Conservation (phyloP, 129 eudicot species). For the Apium graveolens region DNA sequence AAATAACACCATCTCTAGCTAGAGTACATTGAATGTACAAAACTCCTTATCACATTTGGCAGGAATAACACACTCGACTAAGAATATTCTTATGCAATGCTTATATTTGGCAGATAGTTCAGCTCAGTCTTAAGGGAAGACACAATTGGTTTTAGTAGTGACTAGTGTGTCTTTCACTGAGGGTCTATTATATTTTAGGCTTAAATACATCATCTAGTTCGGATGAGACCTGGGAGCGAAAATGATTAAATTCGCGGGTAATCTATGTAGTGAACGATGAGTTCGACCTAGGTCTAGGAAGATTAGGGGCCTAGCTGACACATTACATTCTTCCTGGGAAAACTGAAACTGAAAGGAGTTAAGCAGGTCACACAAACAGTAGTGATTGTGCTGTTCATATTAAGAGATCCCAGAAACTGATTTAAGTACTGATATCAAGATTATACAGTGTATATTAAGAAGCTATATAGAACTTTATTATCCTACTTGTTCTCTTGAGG, state of each 20-base stretch:
- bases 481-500: neutral
- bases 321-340: neutral
- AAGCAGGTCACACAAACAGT: neutral
- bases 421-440: too few relatives aligned
- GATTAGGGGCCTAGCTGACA: slow-evolving; percentile 1
- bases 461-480: neutral
- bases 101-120: neutral
- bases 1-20: neutral
- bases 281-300: slow-evolving; percentile 1
- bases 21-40: neutral
- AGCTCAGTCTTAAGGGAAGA: neutral
- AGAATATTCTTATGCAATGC: neutral
- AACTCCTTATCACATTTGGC: neutral
- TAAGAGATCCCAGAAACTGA: neutral
- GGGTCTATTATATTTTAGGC: neutral
- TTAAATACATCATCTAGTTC: neutral
- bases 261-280: neutral
- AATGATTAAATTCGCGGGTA: neutral
- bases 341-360: neutral
- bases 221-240: neutral
- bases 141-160: neutral
- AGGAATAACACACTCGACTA: neutral
- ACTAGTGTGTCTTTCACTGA: neutral
- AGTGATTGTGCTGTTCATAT: neutral
- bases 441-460: neutral